Evolutionary conservation across 805 yeast species (phyloP), one percentile per base, ranked within the genome.

Genomic region (Osmozyma mogii): DNA sequence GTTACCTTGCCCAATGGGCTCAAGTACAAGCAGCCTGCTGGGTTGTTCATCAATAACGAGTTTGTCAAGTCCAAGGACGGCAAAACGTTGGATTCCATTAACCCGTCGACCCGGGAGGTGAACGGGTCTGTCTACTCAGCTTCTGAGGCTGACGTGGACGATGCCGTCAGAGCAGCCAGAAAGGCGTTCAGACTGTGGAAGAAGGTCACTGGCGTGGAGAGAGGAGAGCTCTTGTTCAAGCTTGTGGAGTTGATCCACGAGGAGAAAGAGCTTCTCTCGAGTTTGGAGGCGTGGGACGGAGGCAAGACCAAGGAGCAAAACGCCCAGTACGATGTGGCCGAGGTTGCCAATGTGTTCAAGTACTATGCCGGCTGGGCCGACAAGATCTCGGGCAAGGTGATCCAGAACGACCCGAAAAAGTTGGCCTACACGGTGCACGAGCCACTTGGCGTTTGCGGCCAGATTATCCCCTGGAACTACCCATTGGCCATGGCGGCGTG

Each of bases 401-500:
- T 63, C 40, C 61, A 60, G 43, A 54, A 56, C 41, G 57, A 58
- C 49, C 65, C 69, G 15, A 58, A 59, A 36, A 67, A 66, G 50
- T 61, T 80, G 44, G 82, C 82, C 20, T 77, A 75, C 56, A 78
- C 87, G 15, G 63, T 76, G 30, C 77, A 76, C 40, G 82, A 79
- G 47, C 80, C 84, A 5, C 50, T 62, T 29, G 78, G 79, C 11
- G 81, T 77, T 21, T 75, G 78, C 43, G 84, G 76, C 9, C 78
- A 75, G 50, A 73, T 77, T 41, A 73, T 78, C 34, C 84, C 84
- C 19, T 77, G 84, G 84, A 77, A 77, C 58, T 78, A 73, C 49
- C 84, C 84, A 9, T 43, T 64, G 37, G 60, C 68, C 18, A 78
- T 80, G 85, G 75, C 81, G 10, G 67, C 82, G 15, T 82, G 92